A percentile compares a stretch with the other conserved stretches of the same genome.
phyloP scores from a whole-genome alignment of 805 yeast species.

The Suhomyces kilbournensis region DNA sequence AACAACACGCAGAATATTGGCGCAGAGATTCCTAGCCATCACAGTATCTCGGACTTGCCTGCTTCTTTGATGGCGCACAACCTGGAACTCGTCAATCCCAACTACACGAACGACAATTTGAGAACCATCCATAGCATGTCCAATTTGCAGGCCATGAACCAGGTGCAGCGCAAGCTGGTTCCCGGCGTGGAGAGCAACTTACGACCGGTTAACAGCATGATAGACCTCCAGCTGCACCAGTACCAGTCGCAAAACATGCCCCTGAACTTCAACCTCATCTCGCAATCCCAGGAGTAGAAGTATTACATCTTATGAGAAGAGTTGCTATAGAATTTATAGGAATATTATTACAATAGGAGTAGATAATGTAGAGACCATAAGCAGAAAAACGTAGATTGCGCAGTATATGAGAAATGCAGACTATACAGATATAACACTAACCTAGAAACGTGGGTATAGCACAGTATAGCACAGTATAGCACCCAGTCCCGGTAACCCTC shows the following conservation, averaged over 20 bases:
- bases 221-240: slow-evolving; percentile 25
- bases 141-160: slow-evolving; percentile 19
- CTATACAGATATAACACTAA: too few species aligned
- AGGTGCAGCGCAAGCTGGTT: slow-evolving; percentile 5
- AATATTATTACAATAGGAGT: neutral
- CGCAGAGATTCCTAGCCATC: slow-evolving; percentile 16
- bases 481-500: too few species aligned
- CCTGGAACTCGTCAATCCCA: neutral
- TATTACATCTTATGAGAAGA: neutral
- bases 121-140: slow-evolving; percentile 29
- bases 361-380: too few species aligned
- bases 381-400: too few species aligned
- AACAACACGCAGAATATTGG: neutral
- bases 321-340: neutral
- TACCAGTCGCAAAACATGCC: slow-evolving; percentile 2
- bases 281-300: slow-evolving; percentile 1
- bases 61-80: slow-evolving; percentile 11
- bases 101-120: slow-evolving; percentile 14
- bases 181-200: slow-evolving; percentile 13
- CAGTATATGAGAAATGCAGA: too few species aligned
- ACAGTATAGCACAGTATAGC: too few species aligned
- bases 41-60: slow-evolving; percentile 23
- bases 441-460: too few species aligned
- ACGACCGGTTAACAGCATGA: slow-evolving; percentile 32
- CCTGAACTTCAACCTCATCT: neutral